Conservation (phyloP, 768 basidiomycete genomes). For the Lactarius evosmus region DNA sequence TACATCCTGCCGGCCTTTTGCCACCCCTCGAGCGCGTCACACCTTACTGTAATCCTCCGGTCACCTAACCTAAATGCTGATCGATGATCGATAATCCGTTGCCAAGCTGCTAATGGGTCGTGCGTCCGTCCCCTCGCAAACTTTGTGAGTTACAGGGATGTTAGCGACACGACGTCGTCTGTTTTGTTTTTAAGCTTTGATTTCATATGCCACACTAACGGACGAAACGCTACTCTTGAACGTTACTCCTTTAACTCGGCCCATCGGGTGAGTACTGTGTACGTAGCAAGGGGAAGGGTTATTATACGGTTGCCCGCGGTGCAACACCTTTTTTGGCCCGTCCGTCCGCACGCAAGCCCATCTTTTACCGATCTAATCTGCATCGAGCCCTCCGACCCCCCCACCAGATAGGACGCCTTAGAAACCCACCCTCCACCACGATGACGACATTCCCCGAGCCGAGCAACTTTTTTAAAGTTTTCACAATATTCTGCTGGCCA, state of each 20-base stretch:
- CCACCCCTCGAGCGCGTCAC: not conserved
- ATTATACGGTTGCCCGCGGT: not conserved
- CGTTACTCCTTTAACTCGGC: not conserved
- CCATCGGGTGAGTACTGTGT: not conserved
- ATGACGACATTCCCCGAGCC: not conserved
- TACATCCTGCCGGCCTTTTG: not conserved
- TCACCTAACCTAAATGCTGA: not conserved
- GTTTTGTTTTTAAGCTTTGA: not conserved
- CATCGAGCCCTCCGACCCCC: not conserved
- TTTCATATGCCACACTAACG: not conserved
- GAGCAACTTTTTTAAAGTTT: not conserved
- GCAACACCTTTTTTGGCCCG: not conserved
- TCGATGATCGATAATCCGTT: too few relatives aligned
- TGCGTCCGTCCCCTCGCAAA: not conserved
- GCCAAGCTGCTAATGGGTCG: not conserved
- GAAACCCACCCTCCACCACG: not conserved
- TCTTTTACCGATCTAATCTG: not conserved
- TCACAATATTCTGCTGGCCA: not conserved
- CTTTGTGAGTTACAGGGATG: not conserved
- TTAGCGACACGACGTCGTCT: not conserved
- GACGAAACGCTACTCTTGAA: too few relatives aligned
- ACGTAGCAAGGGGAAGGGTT: not conserved
- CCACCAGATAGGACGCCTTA: not conserved
- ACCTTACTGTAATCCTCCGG: not conserved
- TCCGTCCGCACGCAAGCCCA: not conserved